Conservation (phyloP, 306 rosid genomes). For the Crataegus laevigata region DNA sequence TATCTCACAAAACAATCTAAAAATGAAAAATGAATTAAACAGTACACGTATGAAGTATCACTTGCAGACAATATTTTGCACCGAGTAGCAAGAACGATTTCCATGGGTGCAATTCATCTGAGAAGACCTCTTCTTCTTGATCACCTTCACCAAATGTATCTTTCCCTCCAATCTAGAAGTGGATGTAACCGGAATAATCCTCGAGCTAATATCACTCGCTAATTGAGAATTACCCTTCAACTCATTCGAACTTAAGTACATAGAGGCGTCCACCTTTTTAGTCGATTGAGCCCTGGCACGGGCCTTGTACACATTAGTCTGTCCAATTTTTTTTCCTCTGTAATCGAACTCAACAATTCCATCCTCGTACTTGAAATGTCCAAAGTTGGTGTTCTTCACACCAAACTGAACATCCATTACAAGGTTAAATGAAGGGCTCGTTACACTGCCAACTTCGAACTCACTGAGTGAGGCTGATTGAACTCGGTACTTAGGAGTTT, state of each 20-base stretch:
- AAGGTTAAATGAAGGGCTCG: slow-evolving; percentile 3
- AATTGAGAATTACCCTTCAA: slow-evolving; percentile 1
- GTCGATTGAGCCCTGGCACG: slow-evolving; percentile 22
- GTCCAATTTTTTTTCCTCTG: slow-evolving; percentile 4
- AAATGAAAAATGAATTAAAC: background rate
- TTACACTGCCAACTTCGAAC: background rate
- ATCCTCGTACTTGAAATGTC: slow-evolving; percentile 5
- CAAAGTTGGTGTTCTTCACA: slow-evolving; percentile 25
- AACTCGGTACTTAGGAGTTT: slow-evolving; percentile 22
- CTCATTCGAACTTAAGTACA: slow-evolving; percentile 2
- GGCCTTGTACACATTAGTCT: slow-evolving; percentile 3
- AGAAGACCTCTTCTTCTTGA: slow-evolving; percentile 28
- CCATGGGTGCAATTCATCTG: slow-evolving; percentile 22
- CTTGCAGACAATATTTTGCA: slow-evolving; percentile 20
- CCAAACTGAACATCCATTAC: slow-evolving; percentile 4
- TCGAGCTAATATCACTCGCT: slow-evolving; percentile 13
- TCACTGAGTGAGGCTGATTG: slow-evolving; percentile 3
- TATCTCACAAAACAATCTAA: background rate
- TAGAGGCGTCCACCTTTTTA: slow-evolving; percentile 1
- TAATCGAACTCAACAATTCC: slow-evolving; percentile 12
- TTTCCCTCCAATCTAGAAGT: slow-evolving; percentile 19
- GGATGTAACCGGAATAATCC: slow-evolving; percentile 5
- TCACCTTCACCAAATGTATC: slow-evolving; percentile 14
- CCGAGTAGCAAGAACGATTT: slow-evolving; percentile 8
- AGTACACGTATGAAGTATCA: background rate